Evolutionary conservation across 345 rosid genomes (phyloP).

Genomic region (Lenwebbia sp.): DNA sequence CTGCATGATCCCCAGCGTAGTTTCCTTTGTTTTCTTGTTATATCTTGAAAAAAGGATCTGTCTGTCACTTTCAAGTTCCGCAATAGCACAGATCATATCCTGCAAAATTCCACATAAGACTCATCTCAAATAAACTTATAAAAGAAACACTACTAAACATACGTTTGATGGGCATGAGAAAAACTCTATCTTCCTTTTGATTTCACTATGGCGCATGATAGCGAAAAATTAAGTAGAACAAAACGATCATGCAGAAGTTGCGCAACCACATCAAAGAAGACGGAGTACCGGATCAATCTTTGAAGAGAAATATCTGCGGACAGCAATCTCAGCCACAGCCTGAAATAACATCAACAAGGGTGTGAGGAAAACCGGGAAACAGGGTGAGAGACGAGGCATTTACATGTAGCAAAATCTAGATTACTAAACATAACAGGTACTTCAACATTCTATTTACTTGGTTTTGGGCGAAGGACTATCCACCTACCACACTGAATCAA

Average conservation of each 20-base stretch:
- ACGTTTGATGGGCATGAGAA: background rate
- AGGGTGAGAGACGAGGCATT: background rate
- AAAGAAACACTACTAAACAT: background rate
- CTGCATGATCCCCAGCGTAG: conserved; percentile 74
- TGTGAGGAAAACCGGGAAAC: background rate
- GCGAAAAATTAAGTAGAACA: background rate
- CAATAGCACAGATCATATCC: conserved; percentile 87
- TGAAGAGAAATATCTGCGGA: conserved; percentile 52
- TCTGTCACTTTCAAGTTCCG: conserved; percentile 89
- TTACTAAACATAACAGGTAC: background rate
- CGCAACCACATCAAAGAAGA: background rate
- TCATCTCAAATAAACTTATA: background rate
- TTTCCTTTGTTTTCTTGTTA: conserved; percentile 62
- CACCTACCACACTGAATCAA: background rate
- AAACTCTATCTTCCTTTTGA: background rate
- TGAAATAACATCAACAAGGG: conserved; percentile 19
- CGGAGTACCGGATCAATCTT: conserved; percentile 59
- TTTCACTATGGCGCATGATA: background rate
- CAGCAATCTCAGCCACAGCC: conserved; percentile 83
- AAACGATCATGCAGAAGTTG: background rate
- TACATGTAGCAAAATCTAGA: background rate
- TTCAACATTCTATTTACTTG: background rate
- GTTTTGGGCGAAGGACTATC: background rate
- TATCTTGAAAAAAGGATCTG: conserved; percentile 52
- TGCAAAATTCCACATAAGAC: conserved; percentile 11